Evolutionary conservation across 306 rosid genomes (phyloP), one percentile per base, ranked within the genome.

Genomic region (Prunus campanulata): DNA sequence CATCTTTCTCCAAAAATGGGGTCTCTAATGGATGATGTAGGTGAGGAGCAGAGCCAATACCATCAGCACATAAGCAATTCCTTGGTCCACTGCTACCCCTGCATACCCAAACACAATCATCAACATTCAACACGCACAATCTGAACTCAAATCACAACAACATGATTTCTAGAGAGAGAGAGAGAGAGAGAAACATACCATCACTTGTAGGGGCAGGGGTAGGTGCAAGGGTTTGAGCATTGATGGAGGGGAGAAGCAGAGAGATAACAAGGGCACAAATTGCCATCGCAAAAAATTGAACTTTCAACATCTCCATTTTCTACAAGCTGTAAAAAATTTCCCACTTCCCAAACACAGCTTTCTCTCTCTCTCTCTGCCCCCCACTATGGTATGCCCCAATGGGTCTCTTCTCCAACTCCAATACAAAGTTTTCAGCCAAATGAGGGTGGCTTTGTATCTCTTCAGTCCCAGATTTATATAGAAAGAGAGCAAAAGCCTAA

Each of bases 151-250:
- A 52, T 18, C 47, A 51, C 14, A 35, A 65, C 22, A 42, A 4
- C 70, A 65, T 3, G 70, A 27, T 29, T 11, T 66, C 13, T 4
- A 66, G 14, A 49, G 7, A 35, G 11, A 67, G 59, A 49, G 7
- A 35, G 11, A 67, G 59, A 64, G 62, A 20, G n/a, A 25, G n/a
- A 13, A 61, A 6, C 74, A 39, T 79, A 91, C 96, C 93, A 76
- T 89, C 93, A 74, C 90, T 89, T 1, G 93, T 62, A 25, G 91
- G 96, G 56, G 90, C 77, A 71, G 90, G 91, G n/a, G 94, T 87
- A 30, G 96, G 93, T 30, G 89, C 85, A 78, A 79, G 80, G 64
- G 73, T 62, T 68, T 91, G 81, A 78, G 89, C 92, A 84, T 81
- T 80, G 71, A 83, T 74, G 76, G 92, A 81, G 66, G 91, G 88